phyloP scores from a whole-genome alignment of 2,329 filamentous ascomycete genomes.

The Lasiodiplodia gonubiensis region DNA sequence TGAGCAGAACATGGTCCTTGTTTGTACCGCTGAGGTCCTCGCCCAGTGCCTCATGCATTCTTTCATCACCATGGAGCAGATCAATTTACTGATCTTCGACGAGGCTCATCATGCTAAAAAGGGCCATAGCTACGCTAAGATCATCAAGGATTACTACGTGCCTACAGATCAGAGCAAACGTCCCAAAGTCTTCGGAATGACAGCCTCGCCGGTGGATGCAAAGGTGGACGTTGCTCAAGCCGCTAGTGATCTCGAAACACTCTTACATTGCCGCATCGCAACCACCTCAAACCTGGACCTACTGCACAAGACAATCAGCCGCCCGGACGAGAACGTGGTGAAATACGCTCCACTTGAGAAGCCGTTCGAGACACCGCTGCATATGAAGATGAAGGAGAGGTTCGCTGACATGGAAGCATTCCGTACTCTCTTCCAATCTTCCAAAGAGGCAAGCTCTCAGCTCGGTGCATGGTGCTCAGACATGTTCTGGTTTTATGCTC shows the following conservation, averaged over 20 bases:
- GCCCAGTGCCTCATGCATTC: slow-evolving; percentile 77
- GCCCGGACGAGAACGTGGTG: slow-evolving; percentile 65
- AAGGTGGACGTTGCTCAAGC: slow-evolving; percentile 74
- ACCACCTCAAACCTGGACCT: slow-evolving; percentile 70
- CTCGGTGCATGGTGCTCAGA: slow-evolving; percentile 88
- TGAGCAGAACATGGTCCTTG: slow-evolving; percentile 76
- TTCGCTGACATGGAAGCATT: slow-evolving; percentile 62
- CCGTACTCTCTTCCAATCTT: slow-evolving; percentile 63
- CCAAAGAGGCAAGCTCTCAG: slow-evolving; percentile 65
- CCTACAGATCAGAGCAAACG: slow-evolving; percentile 55
- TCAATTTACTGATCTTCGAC: slow-evolving; percentile 92
- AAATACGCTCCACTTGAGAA: slow-evolving; percentile 59
- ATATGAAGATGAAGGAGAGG: slow-evolving; percentile 59
- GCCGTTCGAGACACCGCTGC: slow-evolving; percentile 69
- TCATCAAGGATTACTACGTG: slow-evolving; percentile 86
- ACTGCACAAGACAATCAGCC: slow-evolving; percentile 63
- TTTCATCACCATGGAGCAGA: slow-evolving; percentile 78
- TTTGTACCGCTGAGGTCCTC: slow-evolving; percentile 90
- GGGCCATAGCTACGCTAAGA: slow-evolving; percentile 83
- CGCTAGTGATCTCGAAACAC: slow-evolving; percentile 71
- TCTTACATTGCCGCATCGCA: slow-evolving; percentile 82
- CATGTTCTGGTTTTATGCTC: slow-evolving; percentile 73
- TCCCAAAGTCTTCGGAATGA: slow-evolving; percentile 93
- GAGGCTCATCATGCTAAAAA: slow-evolving; percentile 97
- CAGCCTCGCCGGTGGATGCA: slow-evolving; percentile 89